Evolutionary conservation across 306 rosid genomes (phyloP).

Genomic region (Pterocarpus santalinus): DNA sequence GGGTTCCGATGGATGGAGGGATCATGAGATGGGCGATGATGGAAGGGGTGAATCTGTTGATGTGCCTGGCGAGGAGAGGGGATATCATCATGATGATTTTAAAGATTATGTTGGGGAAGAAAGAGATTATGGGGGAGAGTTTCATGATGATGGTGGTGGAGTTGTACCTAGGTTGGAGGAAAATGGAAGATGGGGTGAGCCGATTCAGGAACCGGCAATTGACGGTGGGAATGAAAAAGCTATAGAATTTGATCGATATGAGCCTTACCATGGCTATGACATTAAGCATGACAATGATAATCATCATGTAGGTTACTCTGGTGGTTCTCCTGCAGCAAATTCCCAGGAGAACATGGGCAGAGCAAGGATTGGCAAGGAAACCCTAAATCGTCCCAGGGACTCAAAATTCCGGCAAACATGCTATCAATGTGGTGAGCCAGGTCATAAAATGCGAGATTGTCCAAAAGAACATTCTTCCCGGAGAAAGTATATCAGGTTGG

Average conservation of each 20-base stretch:
- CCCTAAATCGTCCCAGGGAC: slow-evolving; percentile 40
- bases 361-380: slow-evolving; percentile 39
- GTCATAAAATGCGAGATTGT: slow-evolving; percentile 69
- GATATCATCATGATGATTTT: slow-evolving; percentile 33
- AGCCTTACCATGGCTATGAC: slow-evolving; percentile 62
- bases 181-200: slow-evolving; percentile 62
- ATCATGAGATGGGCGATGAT: slow-evolving; percentile 41
- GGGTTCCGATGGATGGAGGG: slow-evolving; percentile 49
- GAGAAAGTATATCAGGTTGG: slow-evolving; percentile 47
- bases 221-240: slow-evolving; percentile 50
- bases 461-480: slow-evolving; percentile 47
- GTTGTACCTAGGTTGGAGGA: slow-evolving; percentile 48
- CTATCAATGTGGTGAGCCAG: slow-evolving; percentile 63
- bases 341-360: slow-evolving; percentile 47
- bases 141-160: slow-evolving; percentile 51
- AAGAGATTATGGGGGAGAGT: slow-evolving; percentile 44
- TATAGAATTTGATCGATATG: slow-evolving; percentile 57
- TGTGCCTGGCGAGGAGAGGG: slow-evolving; percentile 46
- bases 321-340: slow-evolving; percentile 49
- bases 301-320: slow-evolving; percentile 47
- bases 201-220: slow-evolving; percentile 44
- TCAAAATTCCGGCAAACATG: slow-evolving; percentile 48
- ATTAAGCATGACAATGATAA: slow-evolving; percentile 50
- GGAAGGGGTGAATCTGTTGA: slow-evolving; percentile 51
- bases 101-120: slow-evolving; percentile 51